phyloP scores from a whole-genome alignment of 805 yeast species.

The Myxozyma neglecta region DNA sequence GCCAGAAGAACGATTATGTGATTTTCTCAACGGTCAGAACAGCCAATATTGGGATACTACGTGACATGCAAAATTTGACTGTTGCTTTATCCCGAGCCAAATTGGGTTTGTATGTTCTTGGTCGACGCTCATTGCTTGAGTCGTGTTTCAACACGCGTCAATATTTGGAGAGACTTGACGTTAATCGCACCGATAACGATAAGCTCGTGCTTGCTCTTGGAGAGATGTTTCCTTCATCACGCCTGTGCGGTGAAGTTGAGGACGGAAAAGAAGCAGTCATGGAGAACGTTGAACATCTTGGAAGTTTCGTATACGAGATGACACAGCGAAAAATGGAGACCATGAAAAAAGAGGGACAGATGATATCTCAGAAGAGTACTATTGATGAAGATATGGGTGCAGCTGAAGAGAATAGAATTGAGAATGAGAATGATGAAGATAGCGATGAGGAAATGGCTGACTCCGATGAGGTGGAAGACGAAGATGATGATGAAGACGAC shows the following conservation, averaged over 20 bases:
- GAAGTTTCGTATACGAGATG: constrained; percentile 41
- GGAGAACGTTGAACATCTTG: constrained; percentile 40
- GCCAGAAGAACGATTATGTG: constrained; percentile 39
- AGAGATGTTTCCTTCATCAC: constrained; percentile 36
- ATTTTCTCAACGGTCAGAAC: constrained; percentile 45
- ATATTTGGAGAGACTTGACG: constrained; percentile 19
- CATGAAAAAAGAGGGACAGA: constrained; percentile 8
- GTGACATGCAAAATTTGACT: constrained; percentile 34
- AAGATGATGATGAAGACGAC: not conserved
- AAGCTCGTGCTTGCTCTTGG: constrained; percentile 37
- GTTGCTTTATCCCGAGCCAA: constrained; percentile 40
- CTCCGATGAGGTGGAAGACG: not conserved
- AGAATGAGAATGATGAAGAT: constrained; percentile 1
- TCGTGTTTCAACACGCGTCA: constrained; percentile 16
- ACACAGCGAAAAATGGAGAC: constrained; percentile 30
- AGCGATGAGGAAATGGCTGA: constrained; percentile 6
- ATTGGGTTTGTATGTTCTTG: constrained; percentile 43
- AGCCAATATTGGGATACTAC: constrained; percentile 33
- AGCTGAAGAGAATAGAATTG: constrained; percentile 3
- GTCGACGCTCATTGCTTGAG: constrained; percentile 31
- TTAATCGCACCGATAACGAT: constrained; percentile 16
- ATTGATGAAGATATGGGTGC: not conserved
- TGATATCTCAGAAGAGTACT: not conserved
- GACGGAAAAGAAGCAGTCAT: constrained; percentile 32
- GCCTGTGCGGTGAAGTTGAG: constrained; percentile 13